These are phyloP conservation scores for Echria macrotheca DNA, from an alignment of 495 filamentous ascomycete species.

Conservation along the genomic window DNA sequence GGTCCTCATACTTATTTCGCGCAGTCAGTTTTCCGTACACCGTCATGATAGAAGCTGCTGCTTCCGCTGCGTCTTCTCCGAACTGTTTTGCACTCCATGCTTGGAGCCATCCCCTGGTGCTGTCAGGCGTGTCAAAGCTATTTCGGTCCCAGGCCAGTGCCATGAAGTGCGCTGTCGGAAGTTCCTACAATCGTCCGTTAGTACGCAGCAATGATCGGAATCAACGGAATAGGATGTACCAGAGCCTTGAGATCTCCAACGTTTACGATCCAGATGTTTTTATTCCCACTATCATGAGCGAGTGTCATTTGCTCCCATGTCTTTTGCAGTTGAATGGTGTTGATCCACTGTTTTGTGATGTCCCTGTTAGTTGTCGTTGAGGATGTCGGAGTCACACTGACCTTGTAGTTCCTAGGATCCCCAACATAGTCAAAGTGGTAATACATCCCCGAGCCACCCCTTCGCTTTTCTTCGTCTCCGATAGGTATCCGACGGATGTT, in stretches of 20 bases:
- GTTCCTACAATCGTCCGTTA: too few species aligned
- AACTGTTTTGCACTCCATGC: conserved; percentile 39
- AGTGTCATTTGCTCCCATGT: conserved; percentile 49
- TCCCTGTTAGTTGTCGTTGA: too few species aligned
- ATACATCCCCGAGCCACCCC: conserved; percentile 59
- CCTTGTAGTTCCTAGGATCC: conserved; percentile 53
- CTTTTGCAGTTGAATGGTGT: conserved; percentile 55
- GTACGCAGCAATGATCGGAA: too few species aligned
- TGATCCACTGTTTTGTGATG: too few species aligned
- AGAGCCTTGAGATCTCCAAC: conserved; percentile 61
- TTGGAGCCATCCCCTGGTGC: conserved; percentile 43
- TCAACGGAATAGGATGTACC: too few species aligned
- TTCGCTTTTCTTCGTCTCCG: conserved; percentile 46
- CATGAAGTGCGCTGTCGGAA: conserved; percentile 55
- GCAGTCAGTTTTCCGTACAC: conserved; percentile 51
- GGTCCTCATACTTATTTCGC: conserved; percentile 56
- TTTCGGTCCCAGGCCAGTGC: conserved; percentile 55
- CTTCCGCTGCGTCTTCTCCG: conserved; percentile 29
- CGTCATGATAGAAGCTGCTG: conserved; percentile 44
- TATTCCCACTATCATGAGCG: conserved; percentile 49
- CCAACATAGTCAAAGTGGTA: conserved; percentile 66
- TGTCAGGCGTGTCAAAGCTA: conserved; percentile 36
- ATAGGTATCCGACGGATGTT: conserved; percentile 57
- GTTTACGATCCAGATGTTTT: conserved; percentile 62
- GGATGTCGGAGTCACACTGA: too few species aligned